Conservation (phyloP, 1,139 yeast species). For the Saccharomyces pastorianus region DNA sequence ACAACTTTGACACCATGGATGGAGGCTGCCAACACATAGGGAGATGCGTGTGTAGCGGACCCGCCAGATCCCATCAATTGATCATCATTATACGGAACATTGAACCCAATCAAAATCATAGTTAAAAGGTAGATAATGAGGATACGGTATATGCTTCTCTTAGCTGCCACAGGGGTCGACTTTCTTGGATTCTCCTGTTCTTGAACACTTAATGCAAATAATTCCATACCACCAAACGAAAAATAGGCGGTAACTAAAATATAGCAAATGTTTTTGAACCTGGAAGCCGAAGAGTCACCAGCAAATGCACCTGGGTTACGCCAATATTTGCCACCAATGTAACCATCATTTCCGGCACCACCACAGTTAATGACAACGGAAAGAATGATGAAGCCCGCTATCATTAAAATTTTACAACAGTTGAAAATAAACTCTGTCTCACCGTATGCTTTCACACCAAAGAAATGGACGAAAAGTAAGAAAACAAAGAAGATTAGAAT, state of each 20-base stretch:
- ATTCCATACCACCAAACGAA: constrained; percentile 75
- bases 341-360: constrained; percentile 53
- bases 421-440: constrained; percentile 60
- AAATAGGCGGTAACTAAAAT: constrained; percentile 78
- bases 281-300: constrained; percentile 11
- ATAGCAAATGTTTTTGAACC: constrained; percentile 69
- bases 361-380: constrained; percentile 54
- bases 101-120: constrained; percentile 50
- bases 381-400: constrained; percentile 53
- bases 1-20: constrained; percentile 57
- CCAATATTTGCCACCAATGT: constrained; percentile 56
- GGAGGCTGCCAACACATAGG: constrained; percentile 62
- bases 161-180: constrained; percentile 59
- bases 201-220: constrained; percentile 77
- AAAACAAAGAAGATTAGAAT: constrained; percentile 51
- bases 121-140: constrained; percentile 50
- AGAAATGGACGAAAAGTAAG: constrained; percentile 45
- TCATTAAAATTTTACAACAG: constrained; percentile 47
- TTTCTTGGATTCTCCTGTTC: constrained; percentile 72
- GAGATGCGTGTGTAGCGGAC: constrained; percentile 46
- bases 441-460: constrained; percentile 64
- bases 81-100: constrained; percentile 52
- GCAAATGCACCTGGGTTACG: constrained; percentile 47
- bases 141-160: constrained; percentile 59
- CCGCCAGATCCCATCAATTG: constrained; percentile 38